Conservation (phyloP, 768 basidiomycete species). For the Lentinula aciculospora region DNA sequence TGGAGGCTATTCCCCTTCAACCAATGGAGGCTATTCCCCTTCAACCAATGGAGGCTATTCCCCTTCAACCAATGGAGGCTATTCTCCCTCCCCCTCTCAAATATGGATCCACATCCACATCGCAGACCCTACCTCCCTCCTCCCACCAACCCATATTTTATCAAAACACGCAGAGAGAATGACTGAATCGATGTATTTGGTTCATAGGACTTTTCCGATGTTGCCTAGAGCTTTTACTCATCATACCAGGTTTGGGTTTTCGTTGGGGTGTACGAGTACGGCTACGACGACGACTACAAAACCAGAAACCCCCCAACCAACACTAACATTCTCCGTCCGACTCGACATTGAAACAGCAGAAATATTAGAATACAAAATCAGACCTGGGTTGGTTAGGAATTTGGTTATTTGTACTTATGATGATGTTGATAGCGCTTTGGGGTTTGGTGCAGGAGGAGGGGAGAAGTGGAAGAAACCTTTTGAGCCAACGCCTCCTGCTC, state of each 20-base stretch:
- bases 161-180: conserved; percentile 50
- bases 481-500: background rate
- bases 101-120: conserved; percentile 89
- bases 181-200: conserved; percentile 56
- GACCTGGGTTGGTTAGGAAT: conserved; percentile 71
- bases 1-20: too few relatives aligned
- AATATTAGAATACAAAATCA: conserved; percentile 65
- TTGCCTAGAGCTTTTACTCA: conserved; percentile 58
- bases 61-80: too few relatives aligned
- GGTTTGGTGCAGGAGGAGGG: conserved; percentile 22
- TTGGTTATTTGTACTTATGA: conserved; percentile 61
- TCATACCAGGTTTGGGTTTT: conserved; percentile 33
- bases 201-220: conserved; percentile 62
- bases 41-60: too few relatives aligned
- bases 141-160: conserved; percentile 66
- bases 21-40: too few relatives aligned
- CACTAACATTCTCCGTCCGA: conserved; percentile 78
- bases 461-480: background rate
- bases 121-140: conserved; percentile 81
- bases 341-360: conserved; percentile 50
- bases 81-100: background rate
- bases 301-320: too few relatives aligned
- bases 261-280: conserved; percentile 23
- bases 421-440: conserved; percentile 51
- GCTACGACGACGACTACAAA: too few relatives aligned